Conservation (phyloP, 1,284 basidiomycete genomes). For the Trametes hirsuta region DNA sequence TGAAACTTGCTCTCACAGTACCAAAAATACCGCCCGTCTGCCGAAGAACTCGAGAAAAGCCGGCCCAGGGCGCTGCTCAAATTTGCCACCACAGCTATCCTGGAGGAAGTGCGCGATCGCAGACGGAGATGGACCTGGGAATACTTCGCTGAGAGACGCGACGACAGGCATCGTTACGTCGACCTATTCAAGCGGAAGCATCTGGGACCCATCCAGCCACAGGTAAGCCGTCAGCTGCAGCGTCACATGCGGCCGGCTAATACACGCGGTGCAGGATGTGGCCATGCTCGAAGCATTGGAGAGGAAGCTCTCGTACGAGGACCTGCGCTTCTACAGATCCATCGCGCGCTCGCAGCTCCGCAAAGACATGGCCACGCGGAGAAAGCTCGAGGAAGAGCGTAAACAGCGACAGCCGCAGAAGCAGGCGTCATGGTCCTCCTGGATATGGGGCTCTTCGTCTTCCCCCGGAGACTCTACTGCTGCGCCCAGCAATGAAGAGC, state of each 20-base stretch:
- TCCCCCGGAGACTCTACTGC: conserved; percentile 18
- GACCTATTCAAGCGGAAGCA: conserved; percentile 85
- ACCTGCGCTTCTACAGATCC: conserved; percentile 97
- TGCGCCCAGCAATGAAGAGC: conserved; percentile 41
- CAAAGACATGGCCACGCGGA: conserved; percentile 79
- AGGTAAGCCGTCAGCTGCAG: conserved; percentile 39
- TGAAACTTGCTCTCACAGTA: conserved; percentile 56
- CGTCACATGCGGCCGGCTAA: neutral
- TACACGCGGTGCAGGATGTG: conserved; percentile 54
- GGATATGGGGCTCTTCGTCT: conserved; percentile 80
- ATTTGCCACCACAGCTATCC: conserved; percentile 86
- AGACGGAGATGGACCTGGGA: conserved; percentile 91
- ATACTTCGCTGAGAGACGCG: conserved; percentile 87
- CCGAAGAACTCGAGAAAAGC: conserved; percentile 66
- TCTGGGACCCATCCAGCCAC: conserved; percentile 56
- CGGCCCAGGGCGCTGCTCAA: conserved; percentile 74
- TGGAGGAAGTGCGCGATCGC: conserved; percentile 86
- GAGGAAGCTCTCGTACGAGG: conserved; percentile 87
- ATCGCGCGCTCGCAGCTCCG: conserved; percentile 90
- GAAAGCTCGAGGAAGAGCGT: conserved; percentile 72
- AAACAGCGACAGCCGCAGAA: conserved; percentile 51
- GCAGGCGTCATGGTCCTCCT: conserved; percentile 72
- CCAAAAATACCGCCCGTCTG: conserved; percentile 74
- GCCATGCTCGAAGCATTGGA: conserved; percentile 74
- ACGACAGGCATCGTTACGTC: conserved; percentile 87